phyloP scores from a whole-genome alignment of 2,329 filamentous ascomycete species.

The Coleophoma crateriformis region DNA sequence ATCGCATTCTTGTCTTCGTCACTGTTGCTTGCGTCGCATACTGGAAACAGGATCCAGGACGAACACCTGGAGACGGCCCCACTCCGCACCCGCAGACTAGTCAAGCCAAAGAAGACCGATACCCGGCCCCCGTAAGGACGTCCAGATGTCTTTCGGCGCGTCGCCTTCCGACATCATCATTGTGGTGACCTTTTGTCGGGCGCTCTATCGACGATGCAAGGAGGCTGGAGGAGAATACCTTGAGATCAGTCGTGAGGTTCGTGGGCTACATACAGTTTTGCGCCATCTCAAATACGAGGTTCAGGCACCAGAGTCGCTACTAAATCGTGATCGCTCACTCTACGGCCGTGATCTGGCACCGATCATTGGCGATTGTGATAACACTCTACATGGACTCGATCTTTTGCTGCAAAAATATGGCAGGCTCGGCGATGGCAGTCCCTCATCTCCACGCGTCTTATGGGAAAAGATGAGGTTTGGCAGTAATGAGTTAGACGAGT shows the following conservation, averaged over 20 bases:
- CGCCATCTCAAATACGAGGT: conserved; percentile 53
- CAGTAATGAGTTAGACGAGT: conserved; percentile 25
- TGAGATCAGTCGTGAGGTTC: conserved; percentile 43
- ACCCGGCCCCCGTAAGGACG: not conserved
- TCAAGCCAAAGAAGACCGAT: not conserved
- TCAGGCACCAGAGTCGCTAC: conserved; percentile 48
- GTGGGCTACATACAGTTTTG: conserved; percentile 47
- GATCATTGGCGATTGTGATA: conserved; percentile 50
- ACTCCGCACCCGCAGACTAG: not conserved
- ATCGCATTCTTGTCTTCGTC: too few relatives aligned
- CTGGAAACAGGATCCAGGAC: too few relatives aligned
- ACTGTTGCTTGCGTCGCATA: too few relatives aligned
- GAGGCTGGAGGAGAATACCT: conserved; percentile 41
- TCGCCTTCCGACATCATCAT: conserved; percentile 41
- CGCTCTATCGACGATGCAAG: conserved; percentile 48
- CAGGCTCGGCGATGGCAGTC: conserved; percentile 15
- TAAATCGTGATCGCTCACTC: conserved; percentile 39
- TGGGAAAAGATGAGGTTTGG: conserved; percentile 22
- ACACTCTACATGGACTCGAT: conserved; percentile 48
- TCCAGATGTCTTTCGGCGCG: conserved; percentile 23
- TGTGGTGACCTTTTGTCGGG: conserved; percentile 48
- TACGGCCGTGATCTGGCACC: conserved; percentile 44
- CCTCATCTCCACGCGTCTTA: conserved; percentile 9
- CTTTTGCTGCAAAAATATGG: conserved; percentile 43
- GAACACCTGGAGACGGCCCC: not conserved